Conservation (phyloP, 179 eudicot genomes). For the Vitellaria paradoxa region DNA sequence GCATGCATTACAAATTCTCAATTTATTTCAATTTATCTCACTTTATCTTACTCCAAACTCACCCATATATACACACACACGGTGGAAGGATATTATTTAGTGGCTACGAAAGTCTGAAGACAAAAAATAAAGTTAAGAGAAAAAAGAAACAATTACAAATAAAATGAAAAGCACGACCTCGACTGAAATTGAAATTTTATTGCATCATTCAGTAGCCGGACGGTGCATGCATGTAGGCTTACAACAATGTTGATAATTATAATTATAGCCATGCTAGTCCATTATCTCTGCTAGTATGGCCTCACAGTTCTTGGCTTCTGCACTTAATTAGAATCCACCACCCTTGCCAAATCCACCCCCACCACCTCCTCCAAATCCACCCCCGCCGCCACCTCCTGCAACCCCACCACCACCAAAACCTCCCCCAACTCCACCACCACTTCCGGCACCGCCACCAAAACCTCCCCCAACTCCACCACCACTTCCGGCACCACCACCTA, state of each 20-base stretch:
- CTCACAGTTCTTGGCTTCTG: not conserved
- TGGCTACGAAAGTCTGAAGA: too few species aligned
- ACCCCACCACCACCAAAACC: constrained; percentile 8
- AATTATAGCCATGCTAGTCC: not conserved
- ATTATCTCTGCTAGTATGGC: not conserved
- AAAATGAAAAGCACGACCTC: too few species aligned
- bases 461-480: constrained; percentile 10
- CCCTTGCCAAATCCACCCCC: not conserved
- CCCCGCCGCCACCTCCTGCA: not conserved
- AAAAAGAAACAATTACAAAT: too few species aligned
- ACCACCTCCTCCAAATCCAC: constrained; percentile 1
- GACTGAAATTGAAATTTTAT: too few species aligned
- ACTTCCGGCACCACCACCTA: constrained; percentile 3
- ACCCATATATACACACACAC: too few species aligned
- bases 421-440: constrained; percentile 11
- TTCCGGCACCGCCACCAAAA: constrained; percentile 5
- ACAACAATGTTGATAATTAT: not conserved
- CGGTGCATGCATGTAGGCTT: too few species aligned
- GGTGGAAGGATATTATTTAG: too few species aligned
- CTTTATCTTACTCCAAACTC: too few species aligned
- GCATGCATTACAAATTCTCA: too few species aligned
- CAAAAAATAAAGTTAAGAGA: too few species aligned
- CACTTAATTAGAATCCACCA: not conserved
- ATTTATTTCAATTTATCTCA: too few species aligned
- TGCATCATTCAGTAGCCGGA: too few species aligned